Evolutionary conservation across 208 protist genomes (phyloP).

Genomic region (Phytomonas sp.): DNA sequence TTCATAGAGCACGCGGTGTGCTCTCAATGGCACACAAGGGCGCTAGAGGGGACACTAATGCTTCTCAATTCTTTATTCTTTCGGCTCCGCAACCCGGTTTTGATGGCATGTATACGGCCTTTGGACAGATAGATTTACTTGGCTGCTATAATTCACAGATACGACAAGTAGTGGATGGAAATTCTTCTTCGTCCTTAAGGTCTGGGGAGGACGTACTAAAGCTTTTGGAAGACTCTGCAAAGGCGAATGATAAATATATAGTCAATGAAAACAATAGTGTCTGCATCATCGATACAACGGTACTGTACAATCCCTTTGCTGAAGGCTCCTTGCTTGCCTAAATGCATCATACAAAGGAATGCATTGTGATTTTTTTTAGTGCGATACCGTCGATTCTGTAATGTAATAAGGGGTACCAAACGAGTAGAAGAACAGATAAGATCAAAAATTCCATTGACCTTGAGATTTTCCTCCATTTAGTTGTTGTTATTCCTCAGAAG

Average conservation of each 20-base stretch:
- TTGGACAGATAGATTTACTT: constrained; percentile 81
- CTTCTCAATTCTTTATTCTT: constrained; percentile 88
- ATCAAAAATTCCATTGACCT: neutral
- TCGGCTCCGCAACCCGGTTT: constrained; percentile 44
- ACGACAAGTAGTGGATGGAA: constrained; percentile 6
- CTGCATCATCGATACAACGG: constrained; percentile 37
- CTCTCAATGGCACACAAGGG: constrained; percentile 95
- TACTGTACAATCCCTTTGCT: constrained; percentile 84
- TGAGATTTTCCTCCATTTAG: neutral
- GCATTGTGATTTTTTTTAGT: neutral
- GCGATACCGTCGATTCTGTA: neutral
- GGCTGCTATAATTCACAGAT: constrained; percentile 15
- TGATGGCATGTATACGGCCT: constrained; percentile 92
- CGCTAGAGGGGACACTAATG: constrained; percentile 76
- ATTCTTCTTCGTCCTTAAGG: neutral
- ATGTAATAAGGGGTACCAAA: neutral
- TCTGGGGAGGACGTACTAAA: constrained; percentile 1
- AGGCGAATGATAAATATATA: neutral
- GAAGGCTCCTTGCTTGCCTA: constrained; percentile 24
- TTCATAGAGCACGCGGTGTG: constrained; percentile 72
- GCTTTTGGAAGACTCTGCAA: neutral
- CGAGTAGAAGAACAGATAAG: neutral
- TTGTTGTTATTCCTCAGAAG: neutral
- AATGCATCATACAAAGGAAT: constrained; percentile 5
- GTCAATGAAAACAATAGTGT: constrained; percentile 5